A percentile compares a stretch with the other conserved stretches of the same genome.
Evolutionary conservation across 148 eudicot species (phyloP).

Genomic region (Selenicereus undatus): DNA sequence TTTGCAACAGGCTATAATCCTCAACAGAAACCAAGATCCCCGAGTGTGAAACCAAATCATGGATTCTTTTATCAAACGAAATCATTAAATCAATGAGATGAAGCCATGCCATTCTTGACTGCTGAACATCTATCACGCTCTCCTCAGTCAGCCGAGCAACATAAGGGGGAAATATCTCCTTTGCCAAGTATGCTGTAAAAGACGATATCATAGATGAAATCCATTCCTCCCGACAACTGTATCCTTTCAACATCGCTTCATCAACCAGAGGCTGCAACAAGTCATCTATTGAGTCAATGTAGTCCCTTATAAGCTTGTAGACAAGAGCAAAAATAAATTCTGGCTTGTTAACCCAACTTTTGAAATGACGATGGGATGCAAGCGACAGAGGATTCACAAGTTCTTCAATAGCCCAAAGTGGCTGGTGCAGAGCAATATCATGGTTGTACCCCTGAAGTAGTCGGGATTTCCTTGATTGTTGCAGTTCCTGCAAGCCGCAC

Average conservation of each 20-base stretch:
- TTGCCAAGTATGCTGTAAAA: conserved; percentile 74
- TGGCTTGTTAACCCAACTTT: conserved; percentile 84
- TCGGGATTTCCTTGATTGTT: conserved; percentile 70
- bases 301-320: conserved; percentile 77
- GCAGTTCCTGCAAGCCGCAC: conserved; percentile 79
- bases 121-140: conserved; percentile 37
- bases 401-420: conserved; percentile 97
- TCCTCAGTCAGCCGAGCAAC: conserved; percentile 60
- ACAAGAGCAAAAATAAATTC: conserved; percentile 90
- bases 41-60: conserved; percentile 53
- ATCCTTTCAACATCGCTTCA: conserved; percentile 89
- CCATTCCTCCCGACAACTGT: conserved; percentile 98
- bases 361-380: conserved; percentile 75
- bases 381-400: conserved; percentile 80
- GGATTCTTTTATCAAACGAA: conserved; percentile 70
- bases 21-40: conserved; percentile 50
- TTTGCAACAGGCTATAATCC: conserved; percentile 59
- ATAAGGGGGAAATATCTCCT: conserved; percentile 70
- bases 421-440: conserved; percentile 56
- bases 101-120: conserved; percentile 69
- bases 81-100: conserved; percentile 90
- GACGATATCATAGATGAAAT: conserved; percentile 79
- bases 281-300: conserved; percentile 86
- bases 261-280: conserved; percentile 90
- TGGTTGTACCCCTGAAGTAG: conserved; percentile 66